Conservation (phyloP, 2,329 filamentous ascomycete species). For the Sporothrix dimorphospora region DNA sequence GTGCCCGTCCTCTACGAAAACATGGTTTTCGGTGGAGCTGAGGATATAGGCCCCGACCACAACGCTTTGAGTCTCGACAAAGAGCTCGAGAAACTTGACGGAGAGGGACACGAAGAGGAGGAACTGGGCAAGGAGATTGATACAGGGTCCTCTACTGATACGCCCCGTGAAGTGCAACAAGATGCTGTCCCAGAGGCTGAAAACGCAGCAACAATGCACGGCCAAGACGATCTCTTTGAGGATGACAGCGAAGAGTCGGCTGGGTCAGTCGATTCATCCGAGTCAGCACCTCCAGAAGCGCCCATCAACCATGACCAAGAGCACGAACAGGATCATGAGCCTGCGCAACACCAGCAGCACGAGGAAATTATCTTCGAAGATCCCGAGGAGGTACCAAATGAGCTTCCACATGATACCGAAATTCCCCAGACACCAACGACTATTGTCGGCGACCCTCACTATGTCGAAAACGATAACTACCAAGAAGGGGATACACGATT, state of each 20-base stretch:
- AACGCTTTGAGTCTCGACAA: conserved; percentile 5
- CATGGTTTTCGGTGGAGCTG: neutral
- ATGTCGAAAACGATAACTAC: neutral
- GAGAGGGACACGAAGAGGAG: conserved; percentile 24
- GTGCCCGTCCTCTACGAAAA: neutral
- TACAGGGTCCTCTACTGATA: neutral
- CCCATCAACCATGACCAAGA: neutral
- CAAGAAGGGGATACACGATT: neutral
- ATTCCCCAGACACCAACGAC: conserved; percentile 27
- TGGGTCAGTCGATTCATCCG: neutral
- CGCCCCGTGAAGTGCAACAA: neutral
- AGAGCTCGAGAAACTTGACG: conserved; percentile 13
- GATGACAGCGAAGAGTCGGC: conserved; percentile 28
- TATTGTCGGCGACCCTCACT: neutral
- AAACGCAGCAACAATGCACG: conserved; percentile 42
- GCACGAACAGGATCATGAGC: neutral
- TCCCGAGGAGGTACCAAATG: neutral
- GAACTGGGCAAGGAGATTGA: neutral
- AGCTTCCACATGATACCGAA: neutral
- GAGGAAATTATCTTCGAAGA: neutral
- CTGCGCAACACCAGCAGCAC: neutral
- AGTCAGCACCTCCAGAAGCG: neutral
- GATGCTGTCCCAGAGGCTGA: conserved; percentile 32
- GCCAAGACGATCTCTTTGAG: conserved; percentile 43
- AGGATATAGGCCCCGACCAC: neutral